phyloP scores from a whole-genome alignment of 2,329 filamentous ascomycete genomes.

The Diaporthe longicolla region DNA sequence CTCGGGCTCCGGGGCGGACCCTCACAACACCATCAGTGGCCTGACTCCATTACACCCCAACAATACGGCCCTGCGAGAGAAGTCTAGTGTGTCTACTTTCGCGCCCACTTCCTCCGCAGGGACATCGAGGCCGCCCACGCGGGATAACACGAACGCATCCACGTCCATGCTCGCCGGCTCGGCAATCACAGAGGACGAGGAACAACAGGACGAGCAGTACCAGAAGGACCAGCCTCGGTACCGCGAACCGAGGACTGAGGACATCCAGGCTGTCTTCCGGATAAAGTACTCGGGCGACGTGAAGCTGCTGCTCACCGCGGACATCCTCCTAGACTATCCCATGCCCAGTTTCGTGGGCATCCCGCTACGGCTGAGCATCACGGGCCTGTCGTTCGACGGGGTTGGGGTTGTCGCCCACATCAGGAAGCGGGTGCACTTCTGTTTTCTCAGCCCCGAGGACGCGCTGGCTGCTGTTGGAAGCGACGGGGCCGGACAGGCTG shows the following conservation, averaged over 20 bases:
- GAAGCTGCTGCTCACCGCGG: slow-evolving; percentile 88
- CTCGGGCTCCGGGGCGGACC: slow-evolving; percentile 62
- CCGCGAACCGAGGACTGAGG: slow-evolving; percentile 83
- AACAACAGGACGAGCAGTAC: slow-evolving; percentile 44
- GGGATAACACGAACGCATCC: slow-evolving; percentile 59
- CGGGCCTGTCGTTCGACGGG: slow-evolving; percentile 93
- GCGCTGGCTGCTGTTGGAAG: slow-evolving; percentile 79
- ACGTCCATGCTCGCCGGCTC: slow-evolving; percentile 51
- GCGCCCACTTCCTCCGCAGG: slow-evolving; percentile 65
- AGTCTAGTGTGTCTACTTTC: slow-evolving; percentile 74
- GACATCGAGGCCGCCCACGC: slow-evolving; percentile 70
- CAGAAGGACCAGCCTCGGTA: slow-evolving; percentile 56
- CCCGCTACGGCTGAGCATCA: slow-evolving; percentile 94
- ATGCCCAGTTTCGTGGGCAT: slow-evolving; percentile 99
- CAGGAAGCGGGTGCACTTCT: slow-evolving; percentile 89
- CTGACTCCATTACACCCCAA: slow-evolving; percentile 39
- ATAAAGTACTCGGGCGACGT: slow-evolving; percentile 92
- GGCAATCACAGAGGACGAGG: slow-evolving; percentile 57
- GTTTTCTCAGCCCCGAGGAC: slow-evolving; percentile 93
- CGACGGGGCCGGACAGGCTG: slow-evolving; percentile 58
- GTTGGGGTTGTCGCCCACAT: slow-evolving; percentile 94
- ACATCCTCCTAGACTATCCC: slow-evolving; percentile 96
- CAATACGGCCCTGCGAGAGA: slow-evolving; percentile 63
- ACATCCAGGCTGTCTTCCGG: slow-evolving; percentile 92
- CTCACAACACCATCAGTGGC: slow-evolving; percentile 46